phyloP scores from a whole-genome alignment of 805 yeast species.

The Yarrowia sp. region DNA sequence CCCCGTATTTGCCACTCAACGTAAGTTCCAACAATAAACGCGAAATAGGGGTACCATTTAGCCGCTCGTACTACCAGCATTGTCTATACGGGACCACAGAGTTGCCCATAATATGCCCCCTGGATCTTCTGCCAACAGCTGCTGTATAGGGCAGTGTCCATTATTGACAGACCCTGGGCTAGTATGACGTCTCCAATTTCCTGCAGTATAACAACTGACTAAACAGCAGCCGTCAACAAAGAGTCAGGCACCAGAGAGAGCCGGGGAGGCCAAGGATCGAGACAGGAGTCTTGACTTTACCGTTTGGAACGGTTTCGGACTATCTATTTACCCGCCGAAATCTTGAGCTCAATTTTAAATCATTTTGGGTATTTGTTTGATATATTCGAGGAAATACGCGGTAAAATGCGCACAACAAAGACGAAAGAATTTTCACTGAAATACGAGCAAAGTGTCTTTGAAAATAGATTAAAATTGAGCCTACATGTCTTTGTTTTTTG shows the following conservation, averaged over 20 bases:
- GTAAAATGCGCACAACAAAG: too few relatives aligned
- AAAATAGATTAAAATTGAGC: not conserved
- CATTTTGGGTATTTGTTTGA: too few relatives aligned
- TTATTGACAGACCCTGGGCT: not conserved
- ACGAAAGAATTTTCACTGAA: not conserved
- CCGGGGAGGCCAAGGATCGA: too few relatives aligned
- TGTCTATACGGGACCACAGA: not conserved
- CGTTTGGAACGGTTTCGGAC: too few relatives aligned
- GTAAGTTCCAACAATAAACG: not conserved
- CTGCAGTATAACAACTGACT: conserved; percentile 5
- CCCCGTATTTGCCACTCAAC: not conserved
- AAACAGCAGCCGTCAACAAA: not conserved
- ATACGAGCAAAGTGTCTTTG: not conserved
- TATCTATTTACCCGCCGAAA: too few relatives aligned
- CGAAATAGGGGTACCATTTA: not conserved
- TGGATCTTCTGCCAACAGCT: not conserved
- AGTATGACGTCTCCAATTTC: not conserved
- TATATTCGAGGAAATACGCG: too few relatives aligned
- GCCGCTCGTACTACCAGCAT: not conserved
- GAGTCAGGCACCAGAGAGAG: not conserved
- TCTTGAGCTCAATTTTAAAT: too few relatives aligned
- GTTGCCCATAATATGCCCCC: conserved; percentile 1
- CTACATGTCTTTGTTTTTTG: not conserved
- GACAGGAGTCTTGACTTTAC: too few relatives aligned
- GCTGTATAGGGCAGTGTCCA: not conserved